Evolutionary conservation across 2,329 filamentous ascomycete species (phyloP).

Genomic region (Xylariaceae sp.): DNA sequence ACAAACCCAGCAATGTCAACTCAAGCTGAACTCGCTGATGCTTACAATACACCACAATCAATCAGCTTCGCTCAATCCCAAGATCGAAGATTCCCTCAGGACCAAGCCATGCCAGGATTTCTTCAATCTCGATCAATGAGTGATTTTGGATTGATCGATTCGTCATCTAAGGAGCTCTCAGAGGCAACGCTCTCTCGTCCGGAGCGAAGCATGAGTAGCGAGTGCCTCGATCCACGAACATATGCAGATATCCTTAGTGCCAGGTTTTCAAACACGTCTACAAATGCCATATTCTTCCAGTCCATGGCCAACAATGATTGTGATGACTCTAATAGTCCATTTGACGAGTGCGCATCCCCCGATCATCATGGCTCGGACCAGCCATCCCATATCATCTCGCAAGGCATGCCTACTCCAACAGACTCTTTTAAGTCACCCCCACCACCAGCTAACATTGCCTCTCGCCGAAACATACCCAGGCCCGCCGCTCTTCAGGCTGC

Average conservation of each 20-base stretch:
- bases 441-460: slow-evolving; percentile 50
- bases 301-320: slow-evolving; percentile 18
- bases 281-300: slow-evolving; percentile 20
- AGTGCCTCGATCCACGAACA: slow-evolving; percentile 17
- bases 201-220: slow-evolving; percentile 19
- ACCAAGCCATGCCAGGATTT: slow-evolving; percentile 13
- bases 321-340: slow-evolving; percentile 15
- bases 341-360: slow-evolving; percentile 15
- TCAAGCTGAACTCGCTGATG: slow-evolving; percentile 13
- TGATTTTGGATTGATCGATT: slow-evolving; percentile 16
- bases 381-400: slow-evolving; percentile 12
- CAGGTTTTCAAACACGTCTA: slow-evolving; percentile 15
- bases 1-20: slow-evolving; percentile 12
- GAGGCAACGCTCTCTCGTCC: slow-evolving; percentile 20
- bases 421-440: slow-evolving; percentile 47
- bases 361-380: slow-evolving; percentile 16
- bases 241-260: slow-evolving; percentile 19
- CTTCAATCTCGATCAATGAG: slow-evolving; percentile 16
- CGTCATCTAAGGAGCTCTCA: slow-evolving; percentile 8
- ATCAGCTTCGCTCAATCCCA: slow-evolving; percentile 20
- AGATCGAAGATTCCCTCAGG: slow-evolving; percentile 14
- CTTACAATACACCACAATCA: slow-evolving; percentile 25
- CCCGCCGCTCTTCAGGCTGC: slow-evolving; percentile 46
- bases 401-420: slow-evolving; percentile 25
- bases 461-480: slow-evolving; percentile 47